phyloP scores from a whole-genome alignment of 2,329 filamentous ascomycete genomes.

The Nannizziopsis barbatae region DNA sequence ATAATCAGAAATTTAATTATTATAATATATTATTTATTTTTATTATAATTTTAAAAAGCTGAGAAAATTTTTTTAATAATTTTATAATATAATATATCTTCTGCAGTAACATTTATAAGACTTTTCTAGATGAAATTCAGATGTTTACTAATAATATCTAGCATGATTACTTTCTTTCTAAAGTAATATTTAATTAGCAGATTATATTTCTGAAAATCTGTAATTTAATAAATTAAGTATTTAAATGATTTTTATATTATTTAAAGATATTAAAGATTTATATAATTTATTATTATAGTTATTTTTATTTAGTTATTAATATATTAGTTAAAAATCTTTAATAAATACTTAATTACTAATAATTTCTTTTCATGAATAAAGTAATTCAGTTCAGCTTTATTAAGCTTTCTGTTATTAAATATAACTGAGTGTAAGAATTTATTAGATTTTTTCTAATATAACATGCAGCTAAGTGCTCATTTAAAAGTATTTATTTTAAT shows the following conservation, averaged over 20 bases:
- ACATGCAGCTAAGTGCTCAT: no score
- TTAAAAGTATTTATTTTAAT: no score
- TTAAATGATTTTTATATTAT: neutral
- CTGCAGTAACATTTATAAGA: no score
- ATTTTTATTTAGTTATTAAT: constrained; percentile 4
- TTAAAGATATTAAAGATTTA: constrained; percentile 2
- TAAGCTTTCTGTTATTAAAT: constrained; percentile 3
- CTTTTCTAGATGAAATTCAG: no score
- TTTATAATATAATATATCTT: neutral
- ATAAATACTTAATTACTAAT: neutral
- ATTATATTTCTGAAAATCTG: no score
- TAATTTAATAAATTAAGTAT: no score
- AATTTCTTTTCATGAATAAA: constrained; percentile 8
- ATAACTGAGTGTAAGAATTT: constrained; percentile 1
- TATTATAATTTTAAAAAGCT: neutral
- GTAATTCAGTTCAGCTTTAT: constrained; percentile 7
- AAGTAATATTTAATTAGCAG: no score
- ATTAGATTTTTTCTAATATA: neutral
- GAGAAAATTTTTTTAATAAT: no score
- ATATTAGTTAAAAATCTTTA: constrained; percentile 3
- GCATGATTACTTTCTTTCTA: no score
- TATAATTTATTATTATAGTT: constrained; percentile 5
- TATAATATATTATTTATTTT: neutral
- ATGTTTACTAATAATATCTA: no score
- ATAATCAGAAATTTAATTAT: neutral